Evolutionary conservation across 352 stramenopile species (phyloP).

Genomic region (Phytophthora idaei): DNA sequence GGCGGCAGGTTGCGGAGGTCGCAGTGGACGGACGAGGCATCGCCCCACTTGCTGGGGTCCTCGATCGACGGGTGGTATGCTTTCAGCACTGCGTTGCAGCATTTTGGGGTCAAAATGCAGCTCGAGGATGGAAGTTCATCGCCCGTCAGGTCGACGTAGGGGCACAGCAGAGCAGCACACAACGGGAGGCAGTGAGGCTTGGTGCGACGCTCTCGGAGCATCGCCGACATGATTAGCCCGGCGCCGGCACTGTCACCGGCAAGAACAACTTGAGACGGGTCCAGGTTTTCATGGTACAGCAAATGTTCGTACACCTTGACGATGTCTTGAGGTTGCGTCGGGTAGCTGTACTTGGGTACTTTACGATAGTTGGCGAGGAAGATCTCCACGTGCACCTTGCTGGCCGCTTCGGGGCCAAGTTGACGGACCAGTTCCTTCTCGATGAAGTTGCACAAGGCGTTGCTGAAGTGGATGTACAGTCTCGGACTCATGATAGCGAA

Average conservation of each 20-base stretch:
- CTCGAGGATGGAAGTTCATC: constrained; percentile 30
- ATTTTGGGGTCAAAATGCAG: constrained; percentile 40
- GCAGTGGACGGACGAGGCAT: constrained; percentile 51
- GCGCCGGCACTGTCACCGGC: constrained; percentile 52
- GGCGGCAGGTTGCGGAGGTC: constrained; percentile 45
- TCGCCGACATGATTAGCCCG: constrained; percentile 45
- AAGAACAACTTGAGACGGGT: constrained; percentile 47
- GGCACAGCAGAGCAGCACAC: constrained; percentile 39
- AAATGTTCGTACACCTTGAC: constrained; percentile 53
- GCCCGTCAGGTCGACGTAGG: constrained; percentile 38
- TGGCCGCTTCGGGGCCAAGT: constrained; percentile 2
- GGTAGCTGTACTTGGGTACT: constrained; percentile 51
- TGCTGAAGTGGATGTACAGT: constrained; percentile 51
- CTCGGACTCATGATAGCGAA: constrained; percentile 47
- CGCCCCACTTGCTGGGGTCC: constrained; percentile 37
- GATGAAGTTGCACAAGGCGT: constrained; percentile 30
- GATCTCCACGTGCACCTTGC: constrained; percentile 41
- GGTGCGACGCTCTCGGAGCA: constrained; percentile 40
- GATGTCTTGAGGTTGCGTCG: constrained; percentile 41
- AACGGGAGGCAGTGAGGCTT: constrained; percentile 32
- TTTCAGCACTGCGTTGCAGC: constrained; percentile 25
- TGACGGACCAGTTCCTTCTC: constrained; percentile 30
- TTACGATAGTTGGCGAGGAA: constrained; percentile 61
- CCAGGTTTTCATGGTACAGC: constrained; percentile 36
- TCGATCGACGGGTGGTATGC: constrained; percentile 32